phyloP scores from a whole-genome alignment of 2,329 filamentous ascomycete genomes.

The Beauveria asiatica region DNA sequence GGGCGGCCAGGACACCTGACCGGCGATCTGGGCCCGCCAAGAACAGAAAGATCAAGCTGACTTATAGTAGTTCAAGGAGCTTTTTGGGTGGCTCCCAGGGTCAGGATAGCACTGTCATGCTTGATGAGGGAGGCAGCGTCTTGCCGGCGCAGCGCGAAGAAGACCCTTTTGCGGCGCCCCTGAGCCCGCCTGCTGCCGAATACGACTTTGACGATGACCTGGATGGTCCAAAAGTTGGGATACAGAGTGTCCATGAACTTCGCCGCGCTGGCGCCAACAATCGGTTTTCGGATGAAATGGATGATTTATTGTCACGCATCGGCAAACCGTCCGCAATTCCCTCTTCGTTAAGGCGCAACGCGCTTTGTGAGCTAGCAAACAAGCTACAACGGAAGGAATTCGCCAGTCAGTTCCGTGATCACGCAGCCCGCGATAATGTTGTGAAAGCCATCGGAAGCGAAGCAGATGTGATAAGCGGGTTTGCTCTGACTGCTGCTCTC shows the following conservation, averaged over 20 bases:
- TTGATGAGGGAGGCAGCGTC: not conserved
- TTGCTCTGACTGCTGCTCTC: conserved; percentile 55
- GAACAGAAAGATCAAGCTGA: conserved; percentile 26
- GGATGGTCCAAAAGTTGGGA: conserved; percentile 35
- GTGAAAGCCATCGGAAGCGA: conserved; percentile 53
- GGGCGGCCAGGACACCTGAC: conserved; percentile 17
- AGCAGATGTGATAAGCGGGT: conserved; percentile 52
- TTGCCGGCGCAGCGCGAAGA: not conserved
- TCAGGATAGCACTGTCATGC: conserved; percentile 12
- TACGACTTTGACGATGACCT: conserved; percentile 26
- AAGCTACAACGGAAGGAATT: conserved; percentile 56
- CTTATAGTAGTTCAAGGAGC: conserved; percentile 27
- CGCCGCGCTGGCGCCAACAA: conserved; percentile 58
- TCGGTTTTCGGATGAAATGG: conserved; percentile 56
- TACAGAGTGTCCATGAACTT: conserved; percentile 57
- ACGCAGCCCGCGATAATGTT: conserved; percentile 61
- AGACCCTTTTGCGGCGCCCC: not conserved
- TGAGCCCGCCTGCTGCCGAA: conserved; percentile 16
- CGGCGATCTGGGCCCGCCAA: conserved; percentile 20
- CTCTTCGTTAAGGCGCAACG: conserved; percentile 46
- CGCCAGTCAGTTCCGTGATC: conserved; percentile 62
- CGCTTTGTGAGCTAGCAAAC: conserved; percentile 50
- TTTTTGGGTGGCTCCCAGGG: conserved; percentile 21
- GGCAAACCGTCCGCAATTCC: conserved; percentile 38
- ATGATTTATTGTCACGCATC: conserved; percentile 54